A percentile compares a stretch with the other conserved stretches of the same genome.
phyloP scores from a whole-genome alignment of 2,329 filamentous ascomycete genomes.

The Zasmidium citrigriseum region DNA sequence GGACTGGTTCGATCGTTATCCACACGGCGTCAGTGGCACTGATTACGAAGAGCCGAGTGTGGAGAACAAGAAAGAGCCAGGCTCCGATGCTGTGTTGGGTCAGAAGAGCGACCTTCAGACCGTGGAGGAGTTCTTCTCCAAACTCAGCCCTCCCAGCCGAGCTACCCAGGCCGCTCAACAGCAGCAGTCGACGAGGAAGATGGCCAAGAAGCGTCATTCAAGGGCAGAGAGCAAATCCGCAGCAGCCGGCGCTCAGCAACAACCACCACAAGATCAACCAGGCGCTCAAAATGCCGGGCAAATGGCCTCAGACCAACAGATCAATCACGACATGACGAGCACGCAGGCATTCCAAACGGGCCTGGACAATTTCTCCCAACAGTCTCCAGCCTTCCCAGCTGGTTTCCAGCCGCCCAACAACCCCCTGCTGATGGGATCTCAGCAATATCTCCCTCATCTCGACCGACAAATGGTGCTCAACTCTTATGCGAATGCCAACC shows the following conservation, averaged over 20 bases:
- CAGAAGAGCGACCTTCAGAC: constrained; percentile 90
- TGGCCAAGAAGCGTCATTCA: constrained; percentile 32
- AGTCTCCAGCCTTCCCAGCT: constrained; percentile 47
- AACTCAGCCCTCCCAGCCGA: constrained; percentile 63
- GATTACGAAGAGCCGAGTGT: constrained; percentile 75
- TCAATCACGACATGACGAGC: constrained; percentile 24
- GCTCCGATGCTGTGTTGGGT: constrained; percentile 84
- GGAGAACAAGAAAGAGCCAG: constrained; percentile 70
- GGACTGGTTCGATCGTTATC: constrained; percentile 96
- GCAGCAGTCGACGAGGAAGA: constrained; percentile 33
- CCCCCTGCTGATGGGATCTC: constrained; percentile 31
- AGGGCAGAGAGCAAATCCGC: constrained; percentile 28
- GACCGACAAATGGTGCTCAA: constrained; percentile 76
- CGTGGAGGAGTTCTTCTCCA: constrained; percentile 91
- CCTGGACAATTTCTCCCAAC: constrained; percentile 39
- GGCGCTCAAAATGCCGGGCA: constrained; percentile 16
- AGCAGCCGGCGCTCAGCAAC: constrained; percentile 12
- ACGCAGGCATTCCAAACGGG: constrained; percentile 13
- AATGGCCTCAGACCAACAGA: constrained; percentile 11
- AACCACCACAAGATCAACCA: constrained; percentile 14
- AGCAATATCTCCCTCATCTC: constrained; percentile 64
- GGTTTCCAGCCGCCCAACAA: constrained; percentile 33
- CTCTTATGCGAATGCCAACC: constrained; percentile 55
- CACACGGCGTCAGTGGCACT: constrained; percentile 81
- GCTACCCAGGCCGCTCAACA: constrained; percentile 30